Conservation (phyloP, 352 stramenopile genomes). For the Phytophthora pistaciae region DNA sequence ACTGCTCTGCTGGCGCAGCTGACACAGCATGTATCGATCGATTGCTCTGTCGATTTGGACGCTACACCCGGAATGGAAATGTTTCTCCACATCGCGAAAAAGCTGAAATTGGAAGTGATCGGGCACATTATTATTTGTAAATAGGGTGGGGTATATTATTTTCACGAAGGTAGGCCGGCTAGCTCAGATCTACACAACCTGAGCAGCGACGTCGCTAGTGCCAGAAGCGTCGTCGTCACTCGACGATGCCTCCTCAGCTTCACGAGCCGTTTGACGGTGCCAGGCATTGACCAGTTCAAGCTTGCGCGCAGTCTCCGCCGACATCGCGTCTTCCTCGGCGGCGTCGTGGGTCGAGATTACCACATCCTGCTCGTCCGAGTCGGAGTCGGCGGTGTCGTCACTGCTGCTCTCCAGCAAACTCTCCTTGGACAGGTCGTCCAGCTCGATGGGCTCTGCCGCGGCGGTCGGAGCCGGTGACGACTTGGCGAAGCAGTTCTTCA, state of each 20-base stretch:
- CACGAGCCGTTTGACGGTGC: slow-evolving; percentile 53
- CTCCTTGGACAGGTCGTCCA: slow-evolving; percentile 55
- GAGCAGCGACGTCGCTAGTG: slow-evolving; percentile 24
- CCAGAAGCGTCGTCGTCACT: slow-evolving; percentile 23
- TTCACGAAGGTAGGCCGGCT: slow-evolving; percentile 5
- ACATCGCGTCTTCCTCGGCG: slow-evolving; percentile 40
- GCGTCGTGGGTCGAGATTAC: slow-evolving; percentile 21
- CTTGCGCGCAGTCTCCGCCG: slow-evolving; percentile 61
- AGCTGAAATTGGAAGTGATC: no score
- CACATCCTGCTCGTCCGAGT: slow-evolving; percentile 57
- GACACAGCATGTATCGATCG: not conserved
- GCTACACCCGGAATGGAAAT: no score
- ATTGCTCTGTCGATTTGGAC: no score
- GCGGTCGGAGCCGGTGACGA: slow-evolving; percentile 24
- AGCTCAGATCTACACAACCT: slow-evolving; percentile 39
- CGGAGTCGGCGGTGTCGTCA: slow-evolving; percentile 71
- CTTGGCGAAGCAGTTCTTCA: slow-evolving; percentile 62
- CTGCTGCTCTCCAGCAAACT: slow-evolving; percentile 71
- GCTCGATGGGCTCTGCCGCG: slow-evolving; percentile 16
- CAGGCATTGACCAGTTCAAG: slow-evolving; percentile 79
- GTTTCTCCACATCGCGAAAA: no score
- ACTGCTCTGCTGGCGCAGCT: not conserved
- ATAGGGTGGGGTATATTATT: slow-evolving; percentile 43
- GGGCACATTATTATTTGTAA: slow-evolving; percentile 16
- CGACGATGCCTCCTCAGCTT: slow-evolving; percentile 23